Percentiles rank a stretch among this genome's conserved stretches.
Conservation (phyloP, 768 basidiomycete genomes). For the Pholiota molesta region DNA sequence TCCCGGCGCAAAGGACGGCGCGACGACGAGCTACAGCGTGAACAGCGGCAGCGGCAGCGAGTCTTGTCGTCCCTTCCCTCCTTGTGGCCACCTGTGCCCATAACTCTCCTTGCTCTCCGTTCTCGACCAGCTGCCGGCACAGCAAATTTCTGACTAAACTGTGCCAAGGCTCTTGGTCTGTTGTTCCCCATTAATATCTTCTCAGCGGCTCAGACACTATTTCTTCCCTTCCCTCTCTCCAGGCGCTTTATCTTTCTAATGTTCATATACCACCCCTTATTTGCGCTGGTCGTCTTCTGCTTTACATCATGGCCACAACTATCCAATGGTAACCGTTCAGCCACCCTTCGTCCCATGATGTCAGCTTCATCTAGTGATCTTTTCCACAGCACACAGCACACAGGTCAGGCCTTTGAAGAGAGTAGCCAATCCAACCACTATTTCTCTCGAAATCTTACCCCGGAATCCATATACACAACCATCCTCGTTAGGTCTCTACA, state of each 20-base stretch:
- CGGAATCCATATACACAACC: slow-evolving; percentile 33
- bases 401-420: slow-evolving; percentile 51
- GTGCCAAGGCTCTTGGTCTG: slow-evolving; percentile 1
- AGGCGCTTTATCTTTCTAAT: slow-evolving; percentile 30
- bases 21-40: background rate
- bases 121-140: slow-evolving; percentile 15
- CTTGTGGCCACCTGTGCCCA: slow-evolving; percentile 2
- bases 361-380: slow-evolving; percentile 3
- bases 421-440: slow-evolving; percentile 50
- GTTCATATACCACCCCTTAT: slow-evolving; percentile 33
- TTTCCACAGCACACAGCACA: slow-evolving; percentile 46
- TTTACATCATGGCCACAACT: slow-evolving; percentile 34
- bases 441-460: slow-evolving; percentile 60
- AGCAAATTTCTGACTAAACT: slow-evolving; percentile 17
- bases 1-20: background rate
- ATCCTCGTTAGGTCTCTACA: slow-evolving; percentile 22
- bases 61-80: background rate
- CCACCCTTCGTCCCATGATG: slow-evolving; percentile 1
- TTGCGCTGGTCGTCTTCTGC: slow-evolving; percentile 51
- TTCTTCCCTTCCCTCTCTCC: slow-evolving; percentile 7
- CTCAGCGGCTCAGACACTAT: background rate
- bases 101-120: background rate
- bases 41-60: background rate
- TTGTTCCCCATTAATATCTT: slow-evolving; percentile 6
- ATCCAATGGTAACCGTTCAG: slow-evolving; percentile 32